These are phyloP conservation scores for Mycena floridula DNA, from an alignment of 768 basidiomycete species.

Conservation along the genomic window DNA sequence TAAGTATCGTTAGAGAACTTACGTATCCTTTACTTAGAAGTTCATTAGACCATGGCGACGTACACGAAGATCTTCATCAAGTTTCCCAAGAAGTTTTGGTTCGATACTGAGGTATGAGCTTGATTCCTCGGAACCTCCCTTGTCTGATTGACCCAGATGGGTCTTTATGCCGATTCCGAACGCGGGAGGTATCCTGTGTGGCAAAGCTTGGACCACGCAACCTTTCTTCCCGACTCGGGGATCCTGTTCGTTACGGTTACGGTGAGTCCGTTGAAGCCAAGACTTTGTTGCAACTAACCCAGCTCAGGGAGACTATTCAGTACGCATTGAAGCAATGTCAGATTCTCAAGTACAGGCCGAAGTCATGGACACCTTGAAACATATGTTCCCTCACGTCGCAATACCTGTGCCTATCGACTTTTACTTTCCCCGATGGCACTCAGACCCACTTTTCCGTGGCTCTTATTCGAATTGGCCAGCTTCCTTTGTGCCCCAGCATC, in stretches of 20 bases:
- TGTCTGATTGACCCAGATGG: slow-evolving; percentile 16
- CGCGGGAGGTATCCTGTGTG: slow-evolving; percentile 36
- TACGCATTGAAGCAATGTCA: slow-evolving; percentile 50
- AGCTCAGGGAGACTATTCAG: slow-evolving; percentile 51
- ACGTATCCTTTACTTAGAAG: too few species aligned
- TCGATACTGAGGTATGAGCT: slow-evolving; percentile 32
- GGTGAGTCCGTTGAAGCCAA: slow-evolving; percentile 18
- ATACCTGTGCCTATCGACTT: slow-evolving; percentile 55
- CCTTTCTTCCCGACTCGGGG: slow-evolving; percentile 56
- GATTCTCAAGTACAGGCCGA: slow-evolving; percentile 42
- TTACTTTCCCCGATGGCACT: slow-evolving; percentile 48
- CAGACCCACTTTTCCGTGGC: slow-evolving; percentile 48
- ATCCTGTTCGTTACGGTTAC: slow-evolving; percentile 49
- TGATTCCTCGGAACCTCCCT: not conserved
- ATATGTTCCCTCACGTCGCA: slow-evolving; percentile 50
- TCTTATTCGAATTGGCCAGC: slow-evolving; percentile 71
- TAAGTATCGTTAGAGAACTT: too few species aligned
- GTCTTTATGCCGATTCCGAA: slow-evolving; percentile 35
- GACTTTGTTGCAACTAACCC: not conserved
- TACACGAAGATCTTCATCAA: slow-evolving; percentile 68
- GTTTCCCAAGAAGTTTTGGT: slow-evolving; percentile 59
- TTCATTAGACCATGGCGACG: slow-evolving; percentile 58
- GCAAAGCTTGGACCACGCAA: slow-evolving; percentile 20
- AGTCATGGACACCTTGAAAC: slow-evolving; percentile 47
- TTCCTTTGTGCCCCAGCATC: slow-evolving; percentile 45